phyloP scores from a whole-genome alignment of 768 basidiomycete genomes.

The Pulveroboletus ravenelii region DNA sequence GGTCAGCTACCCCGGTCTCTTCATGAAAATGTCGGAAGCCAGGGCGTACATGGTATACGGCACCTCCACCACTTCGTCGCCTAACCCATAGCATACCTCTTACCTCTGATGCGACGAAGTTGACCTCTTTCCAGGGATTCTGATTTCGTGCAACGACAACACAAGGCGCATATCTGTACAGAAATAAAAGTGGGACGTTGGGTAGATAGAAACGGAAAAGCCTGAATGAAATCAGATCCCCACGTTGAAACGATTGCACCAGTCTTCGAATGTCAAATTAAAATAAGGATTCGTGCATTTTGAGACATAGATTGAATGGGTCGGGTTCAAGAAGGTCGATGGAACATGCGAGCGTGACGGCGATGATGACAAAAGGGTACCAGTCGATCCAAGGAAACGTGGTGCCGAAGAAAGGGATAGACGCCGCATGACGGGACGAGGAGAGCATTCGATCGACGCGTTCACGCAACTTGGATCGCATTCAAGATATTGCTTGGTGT shows the following conservation, averaged over 20 bases:
- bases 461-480: neutral
- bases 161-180: slow-evolving; percentile 86
- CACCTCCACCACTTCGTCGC: slow-evolving; percentile 87
- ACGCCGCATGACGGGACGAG: slow-evolving; percentile 25
- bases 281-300: slow-evolving; percentile 79
- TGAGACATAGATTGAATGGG: slow-evolving; percentile 66
- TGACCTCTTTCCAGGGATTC: slow-evolving; percentile 98
- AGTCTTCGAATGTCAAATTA: slow-evolving; percentile 88
- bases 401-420: slow-evolving; percentile 1
- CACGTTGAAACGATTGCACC: slow-evolving; percentile 48
- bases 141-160: slow-evolving; percentile 97
- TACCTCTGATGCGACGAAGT: slow-evolving; percentile 52
- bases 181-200: slow-evolving; percentile 68
- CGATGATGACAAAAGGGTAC: neutral
- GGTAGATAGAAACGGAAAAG: slow-evolving; percentile 74
- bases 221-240: slow-evolving; percentile 37
- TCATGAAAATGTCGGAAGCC: neutral
- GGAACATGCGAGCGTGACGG: slow-evolving; percentile 7
- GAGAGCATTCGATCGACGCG: slow-evolving; percentile 24
- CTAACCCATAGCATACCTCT: slow-evolving; percentile 72
- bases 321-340: slow-evolving; percentile 27
- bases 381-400: neutral
- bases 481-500: neutral
- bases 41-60: slow-evolving; percentile 85
- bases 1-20: neutral